A percentile compares a stretch with the other conserved stretches of the same genome.
Evolutionary conservation across 176 grass and related monocot species (phyloP).

Genomic region (Eragrostis curvula): DNA sequence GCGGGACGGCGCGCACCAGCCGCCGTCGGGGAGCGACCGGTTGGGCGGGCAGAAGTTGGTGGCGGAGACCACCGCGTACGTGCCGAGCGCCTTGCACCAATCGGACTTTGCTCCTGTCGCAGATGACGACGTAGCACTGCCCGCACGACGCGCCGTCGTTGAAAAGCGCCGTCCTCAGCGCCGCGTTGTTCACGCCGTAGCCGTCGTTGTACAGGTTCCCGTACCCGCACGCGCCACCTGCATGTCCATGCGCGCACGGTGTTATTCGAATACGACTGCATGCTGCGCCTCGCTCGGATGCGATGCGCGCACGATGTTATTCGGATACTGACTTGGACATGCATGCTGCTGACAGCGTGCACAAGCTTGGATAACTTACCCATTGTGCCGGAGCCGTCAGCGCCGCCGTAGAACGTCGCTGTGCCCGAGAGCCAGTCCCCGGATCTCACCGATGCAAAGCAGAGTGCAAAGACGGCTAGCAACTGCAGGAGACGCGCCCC

Average conservation of each 20-base stretch:
- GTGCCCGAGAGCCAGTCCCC: constrained; percentile 15
- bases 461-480: background rate
- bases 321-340: too few relatives aligned
- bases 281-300: too few relatives aligned
- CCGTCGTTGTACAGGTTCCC: constrained; percentile 50
- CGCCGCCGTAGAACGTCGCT: constrained; percentile 64
- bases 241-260: too few relatives aligned
- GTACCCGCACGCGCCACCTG: constrained; percentile 63
- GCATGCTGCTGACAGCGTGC: background rate
- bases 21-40: constrained; percentile 37
- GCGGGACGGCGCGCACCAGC: constrained; percentile 50
- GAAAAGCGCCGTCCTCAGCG: too few relatives aligned
- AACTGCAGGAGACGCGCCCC: constrained; percentile 1
- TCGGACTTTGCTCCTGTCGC: too few relatives aligned
- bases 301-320: too few relatives aligned
- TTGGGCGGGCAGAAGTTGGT: constrained; percentile 64
- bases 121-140: constrained; percentile 54
- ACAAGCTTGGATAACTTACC: constrained; percentile 18
- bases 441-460: background rate
- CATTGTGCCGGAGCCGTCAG: constrained; percentile 58
- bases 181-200: constrained; percentile 50
- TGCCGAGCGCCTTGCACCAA: background rate
- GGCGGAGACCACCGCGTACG: constrained; percentile 30
- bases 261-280: too few relatives aligned
- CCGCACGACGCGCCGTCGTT: constrained; percentile 63